These are phyloP conservation scores for Hypoxylon sp. DNA, from an alignment of 2,329 filamentous ascomycete genomes.

Conservation along the genomic window DNA sequence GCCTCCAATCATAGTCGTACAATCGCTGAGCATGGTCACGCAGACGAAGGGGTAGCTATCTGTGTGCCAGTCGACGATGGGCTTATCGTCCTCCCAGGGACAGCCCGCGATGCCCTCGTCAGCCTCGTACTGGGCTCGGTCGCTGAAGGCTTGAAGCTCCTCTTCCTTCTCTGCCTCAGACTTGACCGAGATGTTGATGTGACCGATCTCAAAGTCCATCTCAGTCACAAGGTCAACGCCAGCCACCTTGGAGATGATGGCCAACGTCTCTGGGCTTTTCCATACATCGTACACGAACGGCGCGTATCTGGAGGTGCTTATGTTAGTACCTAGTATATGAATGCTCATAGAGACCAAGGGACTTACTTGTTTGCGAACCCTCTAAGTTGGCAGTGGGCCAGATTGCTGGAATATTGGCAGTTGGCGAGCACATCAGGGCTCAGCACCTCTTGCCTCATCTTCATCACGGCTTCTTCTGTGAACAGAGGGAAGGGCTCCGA, in stretches of 20 bases:
- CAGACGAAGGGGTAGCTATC: constrained; percentile 75
- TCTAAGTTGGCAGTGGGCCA: constrained; percentile 58
- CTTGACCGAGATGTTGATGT: constrained; percentile 62
- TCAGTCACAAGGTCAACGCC: constrained; percentile 62
- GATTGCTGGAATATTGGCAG: constrained; percentile 65
- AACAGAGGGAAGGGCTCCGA: constrained; percentile 72
- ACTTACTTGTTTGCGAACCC: constrained; percentile 56
- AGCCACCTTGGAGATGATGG: constrained; percentile 59
- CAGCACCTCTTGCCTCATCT: constrained; percentile 70
- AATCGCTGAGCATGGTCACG: constrained; percentile 72
- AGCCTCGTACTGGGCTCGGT: constrained; percentile 41
- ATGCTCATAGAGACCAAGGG: background rate
- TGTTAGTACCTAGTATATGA: constrained; percentile 25
- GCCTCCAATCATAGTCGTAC: constrained; percentile 67
- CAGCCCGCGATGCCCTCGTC: constrained; percentile 44
- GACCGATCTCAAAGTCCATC: constrained; percentile 64
- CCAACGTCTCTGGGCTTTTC: constrained; percentile 53
- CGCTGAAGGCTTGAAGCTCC: constrained; percentile 51
- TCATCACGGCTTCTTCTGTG: constrained; percentile 64
- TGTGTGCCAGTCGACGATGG: constrained; percentile 69
- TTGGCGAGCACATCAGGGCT: constrained; percentile 63
- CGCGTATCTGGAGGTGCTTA: constrained; percentile 56
- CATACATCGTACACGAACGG: constrained; percentile 67
- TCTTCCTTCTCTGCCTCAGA: constrained; percentile 55
- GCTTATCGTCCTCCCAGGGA: constrained; percentile 56